Evolutionary conservation across 2,329 filamentous ascomycete species (phyloP), one percentile per base, ranked within the genome.

Genomic region (Aspergillus fijiensis): DNA sequence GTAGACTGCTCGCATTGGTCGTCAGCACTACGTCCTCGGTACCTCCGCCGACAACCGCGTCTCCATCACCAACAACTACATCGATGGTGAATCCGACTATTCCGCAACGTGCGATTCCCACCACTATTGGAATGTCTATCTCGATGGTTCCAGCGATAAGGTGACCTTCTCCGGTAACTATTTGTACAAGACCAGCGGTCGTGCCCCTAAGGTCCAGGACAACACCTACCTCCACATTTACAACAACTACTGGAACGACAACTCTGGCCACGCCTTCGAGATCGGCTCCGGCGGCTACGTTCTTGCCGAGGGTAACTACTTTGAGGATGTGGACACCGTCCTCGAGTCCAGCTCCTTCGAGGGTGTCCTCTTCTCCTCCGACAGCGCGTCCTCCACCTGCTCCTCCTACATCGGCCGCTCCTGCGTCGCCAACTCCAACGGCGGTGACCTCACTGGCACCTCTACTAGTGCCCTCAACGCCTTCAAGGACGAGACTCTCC

Each of bases 141-240:
- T 87, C 52, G 80, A 79, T 47, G 85, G 85, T n/a, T 78, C 79
- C 59, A 79, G 74, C 70, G 85, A 87, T 69, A 67, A 81, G 61
- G 77, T 87, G 67, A 87, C 85, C 63, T 68, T 87, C 70, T 83
- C 85, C 77, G 78, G 79, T 65, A 87, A 87, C 79, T 86, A 86
- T 76, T 77, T 87, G 69, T 82, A 86, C 79, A 78, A 85, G 72
- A 82, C 81, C 52, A 81, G 79, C 12, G 85, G 85, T 59, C 84
- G 85, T 56, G 76, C 77, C 12, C 85, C 84, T 65, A 86, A 87
- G 76, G 77, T 87, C 23, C 76, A 73, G 58, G 79, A 78, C 21
- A 83, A 83, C 71, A 84, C 84, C 57, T 79, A 85, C 49, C 75
- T 87, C 56, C 85, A 87, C 49, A 1, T 1, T 1, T 19, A 19